phyloP scores from a whole-genome alignment of 2,329 filamentous ascomycete species.

The Cladorrhinum sp. region DNA sequence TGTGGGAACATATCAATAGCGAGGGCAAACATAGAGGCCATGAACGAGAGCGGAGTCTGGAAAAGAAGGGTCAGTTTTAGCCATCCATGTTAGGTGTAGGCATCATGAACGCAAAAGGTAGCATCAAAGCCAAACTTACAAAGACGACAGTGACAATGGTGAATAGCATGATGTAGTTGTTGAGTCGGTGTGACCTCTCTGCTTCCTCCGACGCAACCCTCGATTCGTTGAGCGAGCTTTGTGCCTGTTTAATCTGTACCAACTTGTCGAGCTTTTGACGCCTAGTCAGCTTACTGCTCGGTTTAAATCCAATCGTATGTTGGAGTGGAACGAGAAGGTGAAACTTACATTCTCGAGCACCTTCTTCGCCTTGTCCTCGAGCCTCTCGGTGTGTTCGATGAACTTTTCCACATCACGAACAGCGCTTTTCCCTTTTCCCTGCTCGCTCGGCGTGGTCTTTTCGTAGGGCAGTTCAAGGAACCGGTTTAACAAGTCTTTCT shows the following conservation, averaged over 20 bases:
- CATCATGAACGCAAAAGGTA: no score
- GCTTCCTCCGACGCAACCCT: not conserved
- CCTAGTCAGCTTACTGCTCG: not conserved
- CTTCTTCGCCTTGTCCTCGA: not conserved
- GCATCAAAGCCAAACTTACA: not conserved
- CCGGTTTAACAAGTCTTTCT: not conserved
- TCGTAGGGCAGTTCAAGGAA: not conserved
- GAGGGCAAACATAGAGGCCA: not conserved
- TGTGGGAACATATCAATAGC: not conserved
- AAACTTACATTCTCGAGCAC: not conserved
- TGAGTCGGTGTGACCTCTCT: not conserved
- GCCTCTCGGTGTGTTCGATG: not conserved
- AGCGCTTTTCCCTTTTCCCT: not conserved
- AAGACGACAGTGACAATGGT: not conserved
- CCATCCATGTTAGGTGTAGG: not conserved
- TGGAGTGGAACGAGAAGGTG: not conserved
- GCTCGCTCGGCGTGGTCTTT: not conserved
- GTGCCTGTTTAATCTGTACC: not conserved
- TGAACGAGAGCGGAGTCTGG: slow-evolving; percentile 2
- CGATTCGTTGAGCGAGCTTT: not conserved
- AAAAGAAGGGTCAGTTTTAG: not conserved
- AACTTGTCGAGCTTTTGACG: not conserved
- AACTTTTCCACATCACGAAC: not conserved
- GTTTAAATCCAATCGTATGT: not conserved
- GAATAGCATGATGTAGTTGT: slow-evolving; percentile 5